A percentile compares a stretch with the other conserved stretches of the same genome.
These are phyloP conservation scores for Cicer arietinum DNA, from an alignment of 306 rosid genomes.

Conservation along the genomic window DNA sequence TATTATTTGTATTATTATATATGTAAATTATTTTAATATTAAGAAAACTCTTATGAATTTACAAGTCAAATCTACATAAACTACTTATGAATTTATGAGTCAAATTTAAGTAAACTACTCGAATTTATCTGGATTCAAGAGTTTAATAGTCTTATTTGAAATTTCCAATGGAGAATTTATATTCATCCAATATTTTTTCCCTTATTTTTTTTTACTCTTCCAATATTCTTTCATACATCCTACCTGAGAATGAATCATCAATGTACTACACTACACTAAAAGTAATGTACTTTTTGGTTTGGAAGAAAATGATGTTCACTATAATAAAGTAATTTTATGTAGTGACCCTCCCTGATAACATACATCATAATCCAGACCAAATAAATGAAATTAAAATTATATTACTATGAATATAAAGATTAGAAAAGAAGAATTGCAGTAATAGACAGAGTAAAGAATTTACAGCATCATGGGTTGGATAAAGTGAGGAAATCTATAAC, in stretches of 20 bases:
- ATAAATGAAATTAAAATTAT: not conserved
- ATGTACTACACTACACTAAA: not conserved
- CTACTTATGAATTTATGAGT: too few relatives aligned
- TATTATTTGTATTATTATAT: too few relatives aligned
- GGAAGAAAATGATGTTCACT: conserved; percentile 1
- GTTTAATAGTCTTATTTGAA: too few relatives aligned
- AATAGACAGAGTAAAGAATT: not conserved
- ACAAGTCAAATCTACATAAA: too few relatives aligned
- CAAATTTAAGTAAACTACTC: too few relatives aligned
- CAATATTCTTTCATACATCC: too few relatives aligned
- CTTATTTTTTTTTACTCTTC: too few relatives aligned
- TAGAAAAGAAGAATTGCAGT: not conserved
- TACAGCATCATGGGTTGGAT: conserved; percentile 10
- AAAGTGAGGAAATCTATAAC: conserved; percentile 19
- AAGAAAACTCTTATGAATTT: too few relatives aligned
- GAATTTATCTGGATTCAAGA: too few relatives aligned
- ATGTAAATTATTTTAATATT: too few relatives aligned
- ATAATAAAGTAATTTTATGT: conserved; percentile 23
- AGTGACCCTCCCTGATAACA: not conserved
- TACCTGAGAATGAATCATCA: not conserved
- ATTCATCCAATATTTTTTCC: too few relatives aligned
- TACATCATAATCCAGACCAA: not conserved
- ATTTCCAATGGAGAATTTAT: too few relatives aligned
- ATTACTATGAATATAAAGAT: not conserved
- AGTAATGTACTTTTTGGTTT: conserved; percentile 4